Evolutionary conservation across 164 flowering plant genomes (phyloP).

Genomic region (Dillenia suffruticosa): DNA sequence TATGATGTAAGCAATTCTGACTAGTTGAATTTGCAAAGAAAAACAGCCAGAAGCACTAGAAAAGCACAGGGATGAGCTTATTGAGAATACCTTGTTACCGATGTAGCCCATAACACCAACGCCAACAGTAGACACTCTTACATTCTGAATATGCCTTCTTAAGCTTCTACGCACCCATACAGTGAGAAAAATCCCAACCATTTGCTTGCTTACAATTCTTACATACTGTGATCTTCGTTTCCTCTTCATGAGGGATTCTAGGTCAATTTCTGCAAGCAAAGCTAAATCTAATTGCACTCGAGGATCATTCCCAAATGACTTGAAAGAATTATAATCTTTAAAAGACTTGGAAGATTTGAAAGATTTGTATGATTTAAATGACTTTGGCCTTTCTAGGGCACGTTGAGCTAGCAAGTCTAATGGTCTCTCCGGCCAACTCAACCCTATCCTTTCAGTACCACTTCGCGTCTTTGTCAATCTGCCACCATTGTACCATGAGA

Average conservation of each 20-base stretch:
- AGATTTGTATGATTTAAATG: slow-evolving; percentile 54
- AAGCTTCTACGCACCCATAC: slow-evolving; percentile 91
- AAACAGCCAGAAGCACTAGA: too few species aligned
- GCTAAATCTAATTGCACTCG: slow-evolving; percentile 30
- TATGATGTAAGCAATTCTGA: too few species aligned
- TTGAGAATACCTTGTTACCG: slow-evolving; percentile 74
- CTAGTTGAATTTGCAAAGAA: too few species aligned
- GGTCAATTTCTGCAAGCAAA: slow-evolving; percentile 53
- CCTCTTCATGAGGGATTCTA: slow-evolving; percentile 52
- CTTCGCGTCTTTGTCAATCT: slow-evolving; percentile 54
- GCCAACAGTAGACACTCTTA: slow-evolving; percentile 90
- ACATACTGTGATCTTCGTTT: slow-evolving; percentile 73
- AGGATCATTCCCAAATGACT: slow-evolving; percentile 28
- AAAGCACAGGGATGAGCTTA: slow-evolving; percentile 1
- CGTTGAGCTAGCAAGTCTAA: slow-evolving; percentile 52
- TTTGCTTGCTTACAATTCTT: slow-evolving; percentile 90
- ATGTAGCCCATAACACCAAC: slow-evolving; percentile 98
- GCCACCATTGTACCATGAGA: slow-evolving; percentile 8
- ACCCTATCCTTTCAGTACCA: slow-evolving; percentile 70
- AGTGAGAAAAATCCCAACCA: slow-evolving; percentile 90
- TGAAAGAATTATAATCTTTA: slow-evolving; percentile 51
- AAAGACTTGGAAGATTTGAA: slow-evolving; percentile 54
- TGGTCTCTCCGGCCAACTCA: slow-evolving; percentile 93
- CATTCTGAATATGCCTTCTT: slow-evolving; percentile 74
- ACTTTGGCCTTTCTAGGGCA: slow-evolving; percentile 50